Conservation (phyloP, 169 alveolate species). For the Blepharisma undulans region DNA sequence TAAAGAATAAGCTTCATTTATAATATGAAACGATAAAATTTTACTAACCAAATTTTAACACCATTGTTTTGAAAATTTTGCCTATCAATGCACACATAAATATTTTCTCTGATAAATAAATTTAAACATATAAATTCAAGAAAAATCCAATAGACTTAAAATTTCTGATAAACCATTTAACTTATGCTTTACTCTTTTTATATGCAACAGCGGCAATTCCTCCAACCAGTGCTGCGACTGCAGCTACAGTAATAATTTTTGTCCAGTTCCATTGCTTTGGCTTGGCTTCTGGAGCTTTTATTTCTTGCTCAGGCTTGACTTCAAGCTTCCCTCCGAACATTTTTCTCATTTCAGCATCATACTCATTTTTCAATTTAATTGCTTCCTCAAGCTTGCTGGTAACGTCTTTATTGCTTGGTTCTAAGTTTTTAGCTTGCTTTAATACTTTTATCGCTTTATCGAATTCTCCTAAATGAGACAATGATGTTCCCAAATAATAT, state of each 20-base stretch:
- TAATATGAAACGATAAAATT: no score
- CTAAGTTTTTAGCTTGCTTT: not conserved
- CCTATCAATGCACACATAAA: no score
- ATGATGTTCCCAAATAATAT: not conserved
- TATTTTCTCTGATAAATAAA: no score
- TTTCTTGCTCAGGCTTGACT: not conserved
- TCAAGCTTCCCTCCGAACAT: conserved; percentile 33
- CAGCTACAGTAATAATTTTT: not conserved
- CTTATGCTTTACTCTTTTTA: not conserved
- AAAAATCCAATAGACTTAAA: not conserved
- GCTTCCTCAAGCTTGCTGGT: not conserved
- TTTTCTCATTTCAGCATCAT: not conserved
- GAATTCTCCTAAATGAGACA: not conserved
- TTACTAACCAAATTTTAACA: no score
- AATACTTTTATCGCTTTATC: conserved; percentile 1
- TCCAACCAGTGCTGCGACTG: not conserved
- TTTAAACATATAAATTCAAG: not conserved
- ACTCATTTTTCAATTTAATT: not conserved
- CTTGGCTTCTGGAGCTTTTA: not conserved
- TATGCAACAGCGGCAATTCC: not conserved
- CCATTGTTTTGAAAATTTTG: no score
- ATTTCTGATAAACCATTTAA: not conserved
- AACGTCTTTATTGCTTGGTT: not conserved
- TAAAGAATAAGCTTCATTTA: no score
- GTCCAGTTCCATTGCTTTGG: not conserved